Percentiles rank a stretch among this genome's conserved stretches.
phyloP scores from a whole-genome alignment of 345 rosid species.

The Linum usitatissimum region DNA sequence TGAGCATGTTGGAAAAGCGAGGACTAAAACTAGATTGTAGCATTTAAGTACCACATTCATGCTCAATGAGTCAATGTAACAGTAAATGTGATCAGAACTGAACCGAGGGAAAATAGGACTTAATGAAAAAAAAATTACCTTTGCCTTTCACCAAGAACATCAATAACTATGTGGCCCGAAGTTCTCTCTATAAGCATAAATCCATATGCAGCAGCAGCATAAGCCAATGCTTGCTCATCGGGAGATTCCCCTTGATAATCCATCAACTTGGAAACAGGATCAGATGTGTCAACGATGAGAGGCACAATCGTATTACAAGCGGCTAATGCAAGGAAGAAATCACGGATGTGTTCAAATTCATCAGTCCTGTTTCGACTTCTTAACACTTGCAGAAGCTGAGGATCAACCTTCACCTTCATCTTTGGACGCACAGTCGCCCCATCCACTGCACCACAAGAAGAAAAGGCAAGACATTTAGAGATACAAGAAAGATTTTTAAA shows the following conservation, averaged over 20 bases:
- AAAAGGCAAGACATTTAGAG: constrained; percentile 8
- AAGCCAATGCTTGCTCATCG: constrained; percentile 93
- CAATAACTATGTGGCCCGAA: constrained; percentile 89
- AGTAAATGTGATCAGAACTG: not conserved
- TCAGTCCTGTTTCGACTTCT: constrained; percentile 34
- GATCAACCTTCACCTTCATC: constrained; percentile 65
- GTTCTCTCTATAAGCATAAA: constrained; percentile 91
- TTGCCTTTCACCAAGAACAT: constrained; percentile 69
- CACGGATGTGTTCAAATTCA: constrained; percentile 43
- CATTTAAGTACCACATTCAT: not conserved
- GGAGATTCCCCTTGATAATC: constrained; percentile 99
- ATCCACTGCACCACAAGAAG: constrained; percentile 39
- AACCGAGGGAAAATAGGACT: not conserved
- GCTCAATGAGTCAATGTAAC: not conserved
- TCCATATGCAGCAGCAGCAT: constrained; percentile 98
- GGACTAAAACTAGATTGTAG: not conserved
- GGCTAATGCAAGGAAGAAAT: constrained; percentile 94
- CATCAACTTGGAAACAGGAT: constrained; percentile 54
- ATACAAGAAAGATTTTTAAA: not conserved
- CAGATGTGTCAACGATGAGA: constrained; percentile 49
- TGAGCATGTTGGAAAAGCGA: not conserved
- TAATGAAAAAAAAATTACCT: constrained; percentile 36
- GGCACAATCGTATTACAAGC: constrained; percentile 97
- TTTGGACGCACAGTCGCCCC: constrained; percentile 70
- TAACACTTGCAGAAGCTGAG: constrained; percentile 44